Conservation (phyloP, 495 filamentous ascomycete species). For the Aspergillus egyptiacus region DNA sequence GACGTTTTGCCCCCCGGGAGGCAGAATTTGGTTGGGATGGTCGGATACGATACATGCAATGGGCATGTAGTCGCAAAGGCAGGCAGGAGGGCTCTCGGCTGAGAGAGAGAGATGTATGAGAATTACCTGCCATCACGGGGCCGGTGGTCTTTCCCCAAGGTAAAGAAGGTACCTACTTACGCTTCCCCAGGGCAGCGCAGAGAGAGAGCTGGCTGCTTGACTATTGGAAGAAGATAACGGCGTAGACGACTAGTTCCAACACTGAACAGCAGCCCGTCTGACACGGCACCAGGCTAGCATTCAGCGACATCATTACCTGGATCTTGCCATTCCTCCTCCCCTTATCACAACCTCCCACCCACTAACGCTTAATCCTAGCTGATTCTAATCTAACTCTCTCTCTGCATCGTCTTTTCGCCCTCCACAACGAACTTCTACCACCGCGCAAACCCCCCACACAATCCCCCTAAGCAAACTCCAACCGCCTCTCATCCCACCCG, state of each 20-base stretch:
- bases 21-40: no score
- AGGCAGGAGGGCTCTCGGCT: no score
- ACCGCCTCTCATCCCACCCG: conserved; percentile 30
- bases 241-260: conserved; percentile 64
- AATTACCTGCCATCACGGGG: no score
- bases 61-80: no score
- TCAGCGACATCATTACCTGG: conserved; percentile 66
- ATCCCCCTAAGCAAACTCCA: conserved; percentile 40
- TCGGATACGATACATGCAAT: no score
- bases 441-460: neutral
- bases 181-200: conserved; percentile 63
- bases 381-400: conserved; percentile 59
- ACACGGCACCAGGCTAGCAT: conserved; percentile 64
- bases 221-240: conserved; percentile 74
- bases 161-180: no score
- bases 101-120: no score
- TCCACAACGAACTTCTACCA: conserved; percentile 71
- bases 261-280: conserved; percentile 58
- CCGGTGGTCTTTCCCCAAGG: no score
- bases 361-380: conserved; percentile 32
- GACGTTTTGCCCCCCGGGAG: no score
- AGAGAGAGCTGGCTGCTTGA: conserved; percentile 62
- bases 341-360: neutral
- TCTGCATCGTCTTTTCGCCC: conserved; percentile 64
- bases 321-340: conserved; percentile 27